Conservation (phyloP, 192 early-diverging fungal species). For the Chytriomyces sp. region DNA sequence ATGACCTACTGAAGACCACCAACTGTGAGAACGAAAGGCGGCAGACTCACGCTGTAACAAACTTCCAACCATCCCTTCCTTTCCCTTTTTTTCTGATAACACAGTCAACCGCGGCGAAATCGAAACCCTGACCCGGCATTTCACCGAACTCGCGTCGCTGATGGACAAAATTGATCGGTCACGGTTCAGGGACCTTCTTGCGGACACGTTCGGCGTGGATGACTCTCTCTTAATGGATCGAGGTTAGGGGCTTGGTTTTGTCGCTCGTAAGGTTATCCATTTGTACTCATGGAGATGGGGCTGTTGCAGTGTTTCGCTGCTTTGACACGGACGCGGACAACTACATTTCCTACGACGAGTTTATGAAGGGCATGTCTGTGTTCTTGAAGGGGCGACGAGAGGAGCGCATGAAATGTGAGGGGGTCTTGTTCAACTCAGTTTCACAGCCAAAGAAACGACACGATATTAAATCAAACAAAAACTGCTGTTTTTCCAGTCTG, state of each 20-base stretch:
- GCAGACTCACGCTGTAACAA: not conserved
- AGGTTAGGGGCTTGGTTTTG: slow-evolving; percentile 40
- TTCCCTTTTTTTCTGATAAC: not conserved
- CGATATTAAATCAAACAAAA: slow-evolving; percentile 1
- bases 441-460: not conserved
- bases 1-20: slow-evolving; percentile 44
- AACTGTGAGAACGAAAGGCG: slow-evolving; percentile 35
- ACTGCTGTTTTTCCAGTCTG: slow-evolving; percentile 46
- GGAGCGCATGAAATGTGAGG: slow-evolving; percentile 56
- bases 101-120: slow-evolving; percentile 56
- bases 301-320: slow-evolving; percentile 60
- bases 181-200: slow-evolving; percentile 60
- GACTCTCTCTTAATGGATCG: slow-evolving; percentile 67
- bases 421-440: not conserved
- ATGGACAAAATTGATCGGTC: slow-evolving; percentile 65
- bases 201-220: slow-evolving; percentile 65
- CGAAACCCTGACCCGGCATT: slow-evolving; percentile 49
- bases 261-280: not conserved
- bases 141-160: slow-evolving; percentile 42
- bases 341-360: slow-evolving; percentile 63
- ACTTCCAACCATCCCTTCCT: not conserved
- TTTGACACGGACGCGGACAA: slow-evolving; percentile 68
- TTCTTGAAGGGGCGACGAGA: slow-evolving; percentile 61
- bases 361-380: slow-evolving; percentile 61
- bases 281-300: not conserved